Evolutionary conservation across 2,329 filamentous ascomycete species (phyloP), one percentile per base, ranked within the genome.

Genomic region (Penicillium sp.): DNA sequence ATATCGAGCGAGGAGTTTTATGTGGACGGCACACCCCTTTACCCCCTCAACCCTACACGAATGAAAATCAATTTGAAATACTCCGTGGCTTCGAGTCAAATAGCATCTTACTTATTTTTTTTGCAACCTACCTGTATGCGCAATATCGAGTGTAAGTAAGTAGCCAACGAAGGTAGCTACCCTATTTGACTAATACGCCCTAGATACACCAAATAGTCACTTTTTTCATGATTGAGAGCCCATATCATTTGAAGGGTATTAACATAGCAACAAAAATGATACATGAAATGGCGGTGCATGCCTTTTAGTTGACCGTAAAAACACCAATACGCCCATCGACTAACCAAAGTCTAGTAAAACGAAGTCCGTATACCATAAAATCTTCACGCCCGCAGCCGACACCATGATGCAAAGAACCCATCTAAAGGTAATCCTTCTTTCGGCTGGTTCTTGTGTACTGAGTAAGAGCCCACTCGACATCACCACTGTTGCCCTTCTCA

Each of bases 381-480:
- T 59, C 59, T 59, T 54, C 58, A 61, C 57, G 54, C 50, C 59
- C 47, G 51, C 53, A 54, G 50, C 51, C 53, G 58, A 61, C 54
- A 55, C 56, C 57, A 46, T 59, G 48, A 66, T 63, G 61, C 55
- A 47, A 61, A 62, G 46, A 50, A 50, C 19, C 42, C 52, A 35
- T 54, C 73, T 64, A 97, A 54, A 97, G 82, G 72, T 96, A 96
- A 71, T 96, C 92, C 86, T 97, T 97, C 85, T 98, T 98, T 78
- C 88, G 87, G 67, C 89, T 88, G 14, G 93, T 98, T 65, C 95
- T 84, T 9, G 93, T 99, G 75, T 96, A 99, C 72, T 97, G 93
- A 60, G 91, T 96, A 62, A 99, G 81, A 62, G 95, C 90, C 95
- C 95, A 99, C 77, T 99, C 95, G 4, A 96, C 87, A 76, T 99